These are phyloP conservation scores for Oenanthe javanica DNA, from an alignment of 140 eudicot genomes.

Conservation along the genomic window DNA sequence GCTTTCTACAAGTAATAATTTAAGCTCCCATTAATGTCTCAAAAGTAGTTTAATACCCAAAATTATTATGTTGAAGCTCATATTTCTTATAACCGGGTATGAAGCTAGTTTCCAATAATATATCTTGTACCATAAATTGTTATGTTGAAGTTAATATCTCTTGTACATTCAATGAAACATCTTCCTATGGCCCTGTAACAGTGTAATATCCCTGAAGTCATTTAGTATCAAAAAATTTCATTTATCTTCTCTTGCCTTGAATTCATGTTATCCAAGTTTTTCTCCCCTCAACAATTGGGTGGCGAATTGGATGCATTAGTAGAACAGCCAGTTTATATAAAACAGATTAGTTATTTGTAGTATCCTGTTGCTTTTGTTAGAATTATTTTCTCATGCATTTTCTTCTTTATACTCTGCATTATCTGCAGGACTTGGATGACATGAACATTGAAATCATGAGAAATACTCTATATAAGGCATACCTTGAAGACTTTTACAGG, in stretches of 20 bases:
- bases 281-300: not conserved
- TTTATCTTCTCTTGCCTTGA: not conserved
- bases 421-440: conserved; percentile 83
- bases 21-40: too few species aligned
- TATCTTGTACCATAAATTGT: too few species aligned
- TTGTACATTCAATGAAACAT: not conserved
- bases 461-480: conserved; percentile 92
- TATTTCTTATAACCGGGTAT: too few species aligned
- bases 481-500: conserved; percentile 88
- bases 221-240: not conserved
- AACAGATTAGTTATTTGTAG: not conserved
- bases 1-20: not conserved
- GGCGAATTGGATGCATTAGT: not conserved
- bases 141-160: not conserved
- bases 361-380: not conserved
- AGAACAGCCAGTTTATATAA: not conserved
- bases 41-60: not conserved
- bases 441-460: conserved; percentile 99
- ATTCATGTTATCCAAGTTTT: not conserved
- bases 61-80: not conserved
- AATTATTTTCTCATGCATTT: not conserved
- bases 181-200: not conserved
- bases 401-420: conserved; percentile 1
- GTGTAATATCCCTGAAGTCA: not conserved
- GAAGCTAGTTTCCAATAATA: not conserved